Base-by-base conservation (phyloP, 345 rosid species). In the Cardamine occulta region DNA sequence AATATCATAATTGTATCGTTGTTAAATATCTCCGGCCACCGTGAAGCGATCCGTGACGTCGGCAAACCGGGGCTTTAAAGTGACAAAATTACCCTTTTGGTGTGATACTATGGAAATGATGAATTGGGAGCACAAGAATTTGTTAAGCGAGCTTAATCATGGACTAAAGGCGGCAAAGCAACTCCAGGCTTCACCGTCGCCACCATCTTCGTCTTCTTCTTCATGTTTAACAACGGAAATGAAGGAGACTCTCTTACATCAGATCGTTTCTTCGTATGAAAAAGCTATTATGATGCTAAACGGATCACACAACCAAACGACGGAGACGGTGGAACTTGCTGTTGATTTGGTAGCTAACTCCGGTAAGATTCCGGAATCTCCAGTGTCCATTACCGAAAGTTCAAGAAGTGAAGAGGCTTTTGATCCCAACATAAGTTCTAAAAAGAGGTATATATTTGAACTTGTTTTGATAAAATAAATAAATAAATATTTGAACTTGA, bases 161-260 rank as follows among this genome's bases (percentile, higher is more conserved):
- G 98, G 98, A 71, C 77, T 82, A 83, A 82, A 83, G 8, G 64
- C 83, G 3, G 86, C 93, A 12, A 93, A 80, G 72, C 86, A 85
- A 78, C 84, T 90, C 59, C 86, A 78, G 57, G 24, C 35, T 57
- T 75, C 88, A 1, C 34, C 44, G 14, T 3, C 56, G 8, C 58
- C 78, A 8, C 7, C 29, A 21, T 40, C 62, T 0, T 62, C 70
- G 21, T 28, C 39, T 29, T 60, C 35, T 5, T 65, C 66, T 47
- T 74, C 72, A 17, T 35, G 59, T 47, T 13, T 66, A 28, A 61
- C 63, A 21, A 40, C 13, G 2, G 70, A 85, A 71, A 60, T 77
- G 29, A 71, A 56, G 18, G 88, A 86, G 21, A 32, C 19, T 53
- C 77, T 90, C 58, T 66, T 85, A 26, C 88, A 77, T 45, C 67